Conservation (phyloP, 108 stramenopile species). For the Cyclotella kingstonii region DNA sequence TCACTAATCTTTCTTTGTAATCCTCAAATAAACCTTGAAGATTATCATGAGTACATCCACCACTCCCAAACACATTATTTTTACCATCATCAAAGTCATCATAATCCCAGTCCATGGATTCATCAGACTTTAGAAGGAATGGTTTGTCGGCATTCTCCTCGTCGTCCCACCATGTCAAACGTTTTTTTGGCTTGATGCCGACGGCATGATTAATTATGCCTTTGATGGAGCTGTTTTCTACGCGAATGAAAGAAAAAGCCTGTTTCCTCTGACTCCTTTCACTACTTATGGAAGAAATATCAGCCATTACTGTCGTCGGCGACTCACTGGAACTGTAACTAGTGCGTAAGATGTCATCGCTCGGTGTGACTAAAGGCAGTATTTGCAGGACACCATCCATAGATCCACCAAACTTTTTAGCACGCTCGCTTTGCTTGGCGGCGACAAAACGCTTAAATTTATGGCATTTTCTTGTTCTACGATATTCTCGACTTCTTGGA, state of each 20-base stretch:
- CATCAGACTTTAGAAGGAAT: conserved; percentile 18
- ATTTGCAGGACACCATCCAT: too few species aligned
- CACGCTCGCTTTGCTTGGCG: conserved; percentile 25
- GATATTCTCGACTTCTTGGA: background rate
- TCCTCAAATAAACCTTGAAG: conserved; percentile 7
- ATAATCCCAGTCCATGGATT: conserved; percentile 1
- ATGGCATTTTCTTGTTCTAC: conserved; percentile 4
- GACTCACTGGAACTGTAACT: background rate
- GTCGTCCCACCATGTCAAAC: conserved; percentile 46
- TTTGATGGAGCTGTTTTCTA: conserved; percentile 7
- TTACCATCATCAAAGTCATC: background rate
- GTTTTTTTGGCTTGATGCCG: conserved; percentile 20
- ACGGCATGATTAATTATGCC: conserved; percentile 11
- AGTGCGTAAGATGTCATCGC: background rate
- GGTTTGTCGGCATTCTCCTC: conserved; percentile 20
- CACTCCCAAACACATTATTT: conserved; percentile 1
- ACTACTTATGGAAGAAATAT: background rate
- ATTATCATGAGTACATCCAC: conserved; percentile 15
- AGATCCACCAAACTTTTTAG: background rate
- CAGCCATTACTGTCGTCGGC: conserved; percentile 5
- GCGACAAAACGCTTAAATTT: conserved; percentile 25
- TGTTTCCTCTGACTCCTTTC: conserved; percentile 5
- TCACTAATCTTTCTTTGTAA: conserved; percentile 7
- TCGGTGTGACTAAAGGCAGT: too few species aligned
- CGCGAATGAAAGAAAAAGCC: conserved; percentile 8